Conservation (phyloP, 2,329 filamentous ascomycete species). For the Elsinoe batatas region DNA sequence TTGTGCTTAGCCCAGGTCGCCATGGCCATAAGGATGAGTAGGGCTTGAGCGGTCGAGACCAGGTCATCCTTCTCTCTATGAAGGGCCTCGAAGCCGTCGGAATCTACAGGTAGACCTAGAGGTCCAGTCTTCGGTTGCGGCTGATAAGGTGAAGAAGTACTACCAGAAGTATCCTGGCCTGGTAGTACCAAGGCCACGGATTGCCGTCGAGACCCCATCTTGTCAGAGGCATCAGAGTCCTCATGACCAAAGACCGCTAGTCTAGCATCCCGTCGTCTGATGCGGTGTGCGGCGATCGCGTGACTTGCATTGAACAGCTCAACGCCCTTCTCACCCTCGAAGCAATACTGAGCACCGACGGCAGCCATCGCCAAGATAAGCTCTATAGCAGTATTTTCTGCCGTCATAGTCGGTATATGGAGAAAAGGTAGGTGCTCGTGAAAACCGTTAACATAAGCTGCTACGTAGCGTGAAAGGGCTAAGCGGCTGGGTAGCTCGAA, state of each 20-base stretch:
- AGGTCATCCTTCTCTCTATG: slow-evolving; percentile 21
- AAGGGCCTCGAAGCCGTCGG: slow-evolving; percentile 12
- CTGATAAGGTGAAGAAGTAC: not conserved
- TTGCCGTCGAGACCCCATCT: slow-evolving; percentile 3
- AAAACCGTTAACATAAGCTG: slow-evolving; percentile 61
- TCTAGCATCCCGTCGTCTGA: slow-evolving; percentile 41
- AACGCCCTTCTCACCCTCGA: slow-evolving; percentile 42
- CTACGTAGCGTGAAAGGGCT: slow-evolving; percentile 57
- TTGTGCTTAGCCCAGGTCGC: slow-evolving; percentile 51
- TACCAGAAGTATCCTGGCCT: not conserved
- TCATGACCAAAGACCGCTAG: slow-evolving; percentile 26
- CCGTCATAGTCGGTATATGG: slow-evolving; percentile 56
- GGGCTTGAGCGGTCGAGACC: slow-evolving; percentile 57
- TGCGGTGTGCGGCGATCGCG: slow-evolving; percentile 43
- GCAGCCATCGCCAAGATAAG: slow-evolving; percentile 58
- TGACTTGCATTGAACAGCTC: slow-evolving; percentile 49
- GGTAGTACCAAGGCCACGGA: not conserved
- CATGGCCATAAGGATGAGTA: slow-evolving; percentile 51
- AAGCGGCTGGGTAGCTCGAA: slow-evolving; percentile 61
- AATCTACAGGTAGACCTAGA: not conserved
- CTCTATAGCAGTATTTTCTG: slow-evolving; percentile 57
- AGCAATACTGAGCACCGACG: slow-evolving; percentile 56
- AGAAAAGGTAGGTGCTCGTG: slow-evolving; percentile 52
- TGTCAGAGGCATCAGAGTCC: slow-evolving; percentile 19
- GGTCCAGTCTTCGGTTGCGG: not conserved